Base-by-base conservation (phyloP, 768 basidiomycete genomes). In the Psilocybe subaeruginosa region DNA sequence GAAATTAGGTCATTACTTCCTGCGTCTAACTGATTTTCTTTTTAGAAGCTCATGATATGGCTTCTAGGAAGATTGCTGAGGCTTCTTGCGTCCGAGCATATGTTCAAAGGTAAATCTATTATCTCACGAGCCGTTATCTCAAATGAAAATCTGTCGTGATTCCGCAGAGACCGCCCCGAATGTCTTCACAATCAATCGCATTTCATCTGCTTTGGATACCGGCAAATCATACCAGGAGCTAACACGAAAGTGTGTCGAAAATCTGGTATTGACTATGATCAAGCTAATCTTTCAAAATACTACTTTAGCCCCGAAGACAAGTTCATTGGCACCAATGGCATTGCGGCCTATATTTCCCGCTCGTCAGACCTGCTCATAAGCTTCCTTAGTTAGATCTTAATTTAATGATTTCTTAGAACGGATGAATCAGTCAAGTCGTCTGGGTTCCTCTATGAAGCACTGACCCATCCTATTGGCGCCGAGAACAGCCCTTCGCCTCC, bases 171-270 rank as follows among this genome's bases (percentile, higher is more conserved):
- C 76, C 2, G 55, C 54, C 3, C 73, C 74, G 2, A 72, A 77
- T 61, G 71, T 75, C 1, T 79, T 74, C 56, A 61, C 73, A 2
- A 71, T 74, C 64, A 79, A 73, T 27, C 72, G 76, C 3, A 67
- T 78, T 30, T 74, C 73, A 8, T 69, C 68, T 3, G 54, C 69
- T 3, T 35, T 75, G 30, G 73, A 74, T 53, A 75, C 66, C 6
- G 67, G 67, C 3, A 76, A 75, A 59, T 53, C 61, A 3, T 66
- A 69, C 1, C 59, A 61, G 17, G 70, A 72, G 4, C 39, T 77
- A 4, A 27, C 69, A 11, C 46, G 57, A 14, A 64, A 63, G 76
- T 74, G 58, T 5, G 67, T 63, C 9, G 14, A 17, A n/a, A 23
- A 23, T 23, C 23, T 23, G 23, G 23, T 23, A 23, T 23, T 23